A percentile compares a stretch with the other conserved stretches of the same genome.
These are phyloP conservation scores for Skeletonema menzelii DNA, from an alignment of 108 stramenopile genomes.

Conservation along the genomic window DNA sequence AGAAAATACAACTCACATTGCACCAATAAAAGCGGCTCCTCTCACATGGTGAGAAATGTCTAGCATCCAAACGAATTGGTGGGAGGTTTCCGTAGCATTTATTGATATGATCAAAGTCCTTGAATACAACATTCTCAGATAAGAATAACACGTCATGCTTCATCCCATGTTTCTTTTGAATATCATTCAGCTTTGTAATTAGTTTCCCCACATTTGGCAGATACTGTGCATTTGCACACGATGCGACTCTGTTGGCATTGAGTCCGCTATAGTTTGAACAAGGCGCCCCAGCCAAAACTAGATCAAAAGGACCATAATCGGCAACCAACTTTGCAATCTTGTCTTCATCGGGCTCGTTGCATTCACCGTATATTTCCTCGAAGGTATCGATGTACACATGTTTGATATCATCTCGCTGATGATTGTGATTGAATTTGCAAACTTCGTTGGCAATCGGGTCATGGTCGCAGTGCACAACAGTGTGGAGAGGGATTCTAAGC, in stretches of 20 bases:
- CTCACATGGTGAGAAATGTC: constrained; percentile 20
- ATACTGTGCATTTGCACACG: constrained; percentile 27
- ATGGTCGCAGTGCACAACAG: constrained; percentile 34
- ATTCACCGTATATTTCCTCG: constrained; percentile 31
- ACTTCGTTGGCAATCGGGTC: constrained; percentile 33
- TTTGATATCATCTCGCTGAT: constrained; percentile 17
- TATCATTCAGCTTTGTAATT: constrained; percentile 12
- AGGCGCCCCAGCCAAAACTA: constrained; percentile 33
- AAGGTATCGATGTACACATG: constrained; percentile 28
- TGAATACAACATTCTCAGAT: constrained; percentile 41
- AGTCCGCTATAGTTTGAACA: constrained; percentile 27
- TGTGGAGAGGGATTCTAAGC: constrained; percentile 21
- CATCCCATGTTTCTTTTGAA: constrained; percentile 16
- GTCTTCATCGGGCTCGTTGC: constrained; percentile 4
- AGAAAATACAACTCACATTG: neutral
- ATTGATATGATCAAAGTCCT: constrained; percentile 16
- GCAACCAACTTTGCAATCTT: constrained; percentile 8
- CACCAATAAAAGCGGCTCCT: constrained; percentile 41
- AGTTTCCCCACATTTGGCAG: constrained; percentile 24
- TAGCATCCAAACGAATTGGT: constrained; percentile 30
- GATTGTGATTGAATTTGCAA: constrained; percentile 30
- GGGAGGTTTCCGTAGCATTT: constrained; percentile 12
- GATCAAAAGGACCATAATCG: constrained; percentile 27
- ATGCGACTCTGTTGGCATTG: constrained; percentile 9
- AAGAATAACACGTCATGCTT: constrained; percentile 22